Evolutionary conservation across 2,329 filamentous ascomycete genomes (phyloP), one percentile per base, ranked within the genome.

Genomic region (Fusarium lateritium): DNA sequence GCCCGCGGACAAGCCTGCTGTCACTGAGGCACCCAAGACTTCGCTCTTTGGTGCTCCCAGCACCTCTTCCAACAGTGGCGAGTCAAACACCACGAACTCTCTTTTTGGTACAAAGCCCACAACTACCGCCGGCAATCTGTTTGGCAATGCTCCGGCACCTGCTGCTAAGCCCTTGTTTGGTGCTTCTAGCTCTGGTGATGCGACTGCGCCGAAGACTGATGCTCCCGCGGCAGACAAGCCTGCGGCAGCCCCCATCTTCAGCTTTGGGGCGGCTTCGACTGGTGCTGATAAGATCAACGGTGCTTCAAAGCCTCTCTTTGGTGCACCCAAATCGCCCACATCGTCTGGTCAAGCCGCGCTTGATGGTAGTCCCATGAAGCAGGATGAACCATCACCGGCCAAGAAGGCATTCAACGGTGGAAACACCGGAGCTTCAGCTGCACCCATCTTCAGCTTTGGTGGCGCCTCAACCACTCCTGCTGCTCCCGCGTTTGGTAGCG

Each of bases 301-400:
- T 22, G 68, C 73, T 45, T 50, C 75, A 15, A 82, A 81, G 69
- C 77, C 81, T 15, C 65, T 81, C 15, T 83, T 84, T 55, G 77
- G 77, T 15, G 71, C 76, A 10, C 76, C 79, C 28, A 79, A 78
- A 59, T 79, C 80, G 28, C 76, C 78, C 7, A 62, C 77, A 7
- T 55, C 73, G 43, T 71, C 76, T 8, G 52, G 73, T 38, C 50
- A 74, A 21, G 72, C 77, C 21, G 58, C 79, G 62, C 84, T 85
- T 69, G 79, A 76, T 49, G 79, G 79, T 33, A 82, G 81, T 53
- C 79, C 79, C 17, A 81, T 84, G 73, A 83, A 83, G 65, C 79
- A 85, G 59, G 80, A 83, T 58, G 78, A 75, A 7, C 74, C 77
- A 8, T 80, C 80, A 4, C 77, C 79, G 14, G 78, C 77, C 10